phyloP scores from a whole-genome alignment of 2,329 filamentous ascomycete species.

The Fusarium sulawesiense region DNA sequence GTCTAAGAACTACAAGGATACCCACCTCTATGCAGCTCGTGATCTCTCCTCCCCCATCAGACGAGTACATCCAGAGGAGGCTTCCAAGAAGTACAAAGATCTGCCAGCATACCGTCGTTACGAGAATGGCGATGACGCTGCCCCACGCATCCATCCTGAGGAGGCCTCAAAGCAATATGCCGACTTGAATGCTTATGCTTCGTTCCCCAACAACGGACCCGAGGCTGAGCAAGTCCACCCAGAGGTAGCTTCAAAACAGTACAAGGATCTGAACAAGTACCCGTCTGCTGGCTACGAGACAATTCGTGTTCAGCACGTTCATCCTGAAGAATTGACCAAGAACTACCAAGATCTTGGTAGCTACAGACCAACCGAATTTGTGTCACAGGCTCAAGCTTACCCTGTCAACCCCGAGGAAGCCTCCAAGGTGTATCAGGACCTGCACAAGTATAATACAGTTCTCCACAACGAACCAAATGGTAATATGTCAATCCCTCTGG shows the following conservation, averaged over 20 bases:
- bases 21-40: conserved; percentile 49
- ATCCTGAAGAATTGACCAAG: conserved; percentile 55
- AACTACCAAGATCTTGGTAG: conserved; percentile 56
- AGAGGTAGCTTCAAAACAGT: conserved; percentile 50
- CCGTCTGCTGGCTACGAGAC: conserved; percentile 47
- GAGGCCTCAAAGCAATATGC: conserved; percentile 53
- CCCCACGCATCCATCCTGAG: conserved; percentile 47
- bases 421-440: conserved; percentile 55
- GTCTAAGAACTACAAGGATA: conserved; percentile 56
- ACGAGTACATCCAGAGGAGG: conserved; percentile 45
- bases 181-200: conserved; percentile 51
- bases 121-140: conserved; percentile 44
- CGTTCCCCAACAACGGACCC: conserved; percentile 43
- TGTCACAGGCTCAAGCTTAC: conserved; percentile 43
- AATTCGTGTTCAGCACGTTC: conserved; percentile 42
- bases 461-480: conserved; percentile 52
- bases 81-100: conserved; percentile 49
- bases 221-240: conserved; percentile 43
- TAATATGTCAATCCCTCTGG: conserved; percentile 45
- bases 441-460: conserved; percentile 55
- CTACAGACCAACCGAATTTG: conserved; percentile 52
- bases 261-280: conserved; percentile 51
- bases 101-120: conserved; percentile 42
- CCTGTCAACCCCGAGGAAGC: conserved; percentile 51
- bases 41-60: conserved; percentile 30